These are phyloP conservation scores for Exophiala sideris DNA, from an alignment of 2,329 filamentous ascomycete genomes.

Conservation along the genomic window DNA sequence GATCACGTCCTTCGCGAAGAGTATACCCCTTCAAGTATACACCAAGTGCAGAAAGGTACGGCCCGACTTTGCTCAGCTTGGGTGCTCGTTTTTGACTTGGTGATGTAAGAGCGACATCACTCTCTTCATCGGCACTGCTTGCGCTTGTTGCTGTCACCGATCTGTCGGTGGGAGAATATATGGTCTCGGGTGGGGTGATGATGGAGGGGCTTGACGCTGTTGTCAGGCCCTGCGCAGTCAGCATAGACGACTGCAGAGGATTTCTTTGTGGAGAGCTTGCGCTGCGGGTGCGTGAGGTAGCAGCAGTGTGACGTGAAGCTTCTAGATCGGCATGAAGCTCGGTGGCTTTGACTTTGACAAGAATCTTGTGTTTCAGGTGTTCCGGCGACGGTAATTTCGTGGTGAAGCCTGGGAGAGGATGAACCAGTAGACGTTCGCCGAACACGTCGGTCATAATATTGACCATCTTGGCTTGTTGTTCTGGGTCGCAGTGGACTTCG, in stretches of 20 bases:
- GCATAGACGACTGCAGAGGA: conserved; percentile 30
- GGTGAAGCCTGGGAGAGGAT: conserved; percentile 67
- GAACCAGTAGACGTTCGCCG: conserved; percentile 71
- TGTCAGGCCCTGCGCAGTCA: conserved; percentile 51
- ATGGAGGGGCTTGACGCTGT: conserved; percentile 40
- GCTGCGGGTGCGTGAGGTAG: conserved; percentile 57
- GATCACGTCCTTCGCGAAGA: conserved; percentile 73
- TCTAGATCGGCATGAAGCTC: conserved; percentile 52
- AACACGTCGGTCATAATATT: conserved; percentile 84
- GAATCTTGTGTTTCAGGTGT: conserved; percentile 74
- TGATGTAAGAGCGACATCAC: conserved; percentile 55
- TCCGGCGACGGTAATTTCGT: conserved; percentile 78
- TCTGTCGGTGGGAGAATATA: conserved; percentile 50
- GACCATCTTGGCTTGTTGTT: conserved; percentile 85
- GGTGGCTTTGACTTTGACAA: conserved; percentile 92
- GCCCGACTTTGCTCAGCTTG: conserved; percentile 77
- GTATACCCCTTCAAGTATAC: conserved; percentile 77
- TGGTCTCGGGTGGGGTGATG: conserved; percentile 48
- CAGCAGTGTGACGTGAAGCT: conserved; percentile 41
- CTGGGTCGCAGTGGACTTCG: conserved; percentile 83
- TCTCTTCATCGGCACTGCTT: conserved; percentile 70
- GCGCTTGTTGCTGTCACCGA: conserved; percentile 54
- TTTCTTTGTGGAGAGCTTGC: conserved; percentile 67
- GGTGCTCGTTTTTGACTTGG: conserved; percentile 59
- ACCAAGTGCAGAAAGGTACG: conserved; percentile 77